Percentiles rank a stretch among this genome's conserved stretches.
phyloP scores from a whole-genome alignment of 805 yeast genomes.

The Kodamaea kaohsiungensis region DNA sequence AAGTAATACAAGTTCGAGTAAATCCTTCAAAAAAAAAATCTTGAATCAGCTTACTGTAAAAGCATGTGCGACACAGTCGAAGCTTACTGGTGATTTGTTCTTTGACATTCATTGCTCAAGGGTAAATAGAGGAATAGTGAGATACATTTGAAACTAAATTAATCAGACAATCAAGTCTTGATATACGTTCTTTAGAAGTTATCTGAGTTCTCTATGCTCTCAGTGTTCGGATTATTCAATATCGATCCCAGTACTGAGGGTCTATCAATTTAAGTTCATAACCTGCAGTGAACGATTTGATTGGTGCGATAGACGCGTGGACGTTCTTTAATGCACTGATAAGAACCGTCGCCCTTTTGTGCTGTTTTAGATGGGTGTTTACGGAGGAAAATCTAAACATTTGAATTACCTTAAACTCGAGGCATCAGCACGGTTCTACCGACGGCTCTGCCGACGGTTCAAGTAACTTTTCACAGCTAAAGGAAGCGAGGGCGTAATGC shows the following conservation, averaged over 20 bases:
- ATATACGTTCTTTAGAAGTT: too few relatives aligned
- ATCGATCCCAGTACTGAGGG: neutral
- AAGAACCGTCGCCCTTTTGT: neutral
- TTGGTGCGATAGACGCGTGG: slow-evolving; percentile 10
- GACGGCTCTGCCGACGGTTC: neutral
- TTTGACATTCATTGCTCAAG: too few relatives aligned
- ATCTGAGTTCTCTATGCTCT: too few relatives aligned
- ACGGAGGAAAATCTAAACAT: neutral
- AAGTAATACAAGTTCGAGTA: neutral
- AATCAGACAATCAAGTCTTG: too few relatives aligned
- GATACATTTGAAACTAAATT: too few relatives aligned
- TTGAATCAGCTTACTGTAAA: neutral
- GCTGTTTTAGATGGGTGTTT: neutral
- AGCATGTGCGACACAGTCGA: neutral
- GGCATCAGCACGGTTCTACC: neutral
- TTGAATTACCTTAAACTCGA: too few relatives aligned
- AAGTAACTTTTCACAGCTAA: too few relatives aligned
- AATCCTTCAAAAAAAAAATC: neutral
- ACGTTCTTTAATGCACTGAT: neutral
- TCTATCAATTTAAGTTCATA: neutral
- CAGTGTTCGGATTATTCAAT: neutral
- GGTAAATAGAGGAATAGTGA: too few relatives aligned
- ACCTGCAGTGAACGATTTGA: slow-evolving; percentile 4
- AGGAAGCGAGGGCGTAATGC: neutral
- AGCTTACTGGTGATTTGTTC: neutral